These are phyloP conservation scores for Metschnikowia rubicola DNA, from an alignment of 805 yeast genomes.

Conservation along the genomic window DNA sequence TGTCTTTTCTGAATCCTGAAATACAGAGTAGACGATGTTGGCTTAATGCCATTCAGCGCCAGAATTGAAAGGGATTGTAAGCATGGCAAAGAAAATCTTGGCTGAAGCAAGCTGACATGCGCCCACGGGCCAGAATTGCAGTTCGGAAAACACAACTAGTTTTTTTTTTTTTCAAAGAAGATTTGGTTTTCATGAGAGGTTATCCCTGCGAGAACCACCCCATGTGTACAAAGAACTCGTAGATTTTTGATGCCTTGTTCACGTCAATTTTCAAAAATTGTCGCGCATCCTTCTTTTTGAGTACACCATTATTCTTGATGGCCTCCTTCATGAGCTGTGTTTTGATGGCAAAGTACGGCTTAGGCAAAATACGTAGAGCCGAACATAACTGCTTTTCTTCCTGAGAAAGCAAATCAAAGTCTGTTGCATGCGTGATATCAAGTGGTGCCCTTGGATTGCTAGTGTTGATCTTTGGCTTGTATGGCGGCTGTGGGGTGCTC, in stretches of 20 bases:
- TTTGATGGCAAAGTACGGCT: constrained; percentile 90
- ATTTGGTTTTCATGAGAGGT: too few relatives aligned
- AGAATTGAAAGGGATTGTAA: too few relatives aligned
- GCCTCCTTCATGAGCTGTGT: constrained; percentile 86
- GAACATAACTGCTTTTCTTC: constrained; percentile 88
- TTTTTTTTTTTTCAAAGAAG: too few relatives aligned
- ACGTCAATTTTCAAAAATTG: constrained; percentile 83
- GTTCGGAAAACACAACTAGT: too few relatives aligned
- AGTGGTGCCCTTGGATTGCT: constrained; percentile 45
- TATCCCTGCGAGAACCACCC: constrained; percentile 66
- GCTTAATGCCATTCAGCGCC: too few relatives aligned
- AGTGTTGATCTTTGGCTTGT: constrained; percentile 40
- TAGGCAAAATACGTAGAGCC: constrained; percentile 80
- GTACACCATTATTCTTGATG: constrained; percentile 74
- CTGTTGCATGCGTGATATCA: constrained; percentile 76
- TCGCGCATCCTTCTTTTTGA: constrained; percentile 82
- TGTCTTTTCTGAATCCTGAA: too few relatives aligned
- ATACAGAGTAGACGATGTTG: too few relatives aligned
- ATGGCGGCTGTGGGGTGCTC: constrained; percentile 38
- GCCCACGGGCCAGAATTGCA: too few relatives aligned
- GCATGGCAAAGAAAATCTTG: too few relatives aligned
- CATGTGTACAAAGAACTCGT: constrained; percentile 89
- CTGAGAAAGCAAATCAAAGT: constrained; percentile 75
- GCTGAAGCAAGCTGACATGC: too few relatives aligned
- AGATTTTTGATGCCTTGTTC: constrained; percentile 78